Evolutionary conservation across 1,139 yeast genomes (phyloP), one percentile per base, ranked within the genome.

Genomic region (Debaryomyces udenii): DNA sequence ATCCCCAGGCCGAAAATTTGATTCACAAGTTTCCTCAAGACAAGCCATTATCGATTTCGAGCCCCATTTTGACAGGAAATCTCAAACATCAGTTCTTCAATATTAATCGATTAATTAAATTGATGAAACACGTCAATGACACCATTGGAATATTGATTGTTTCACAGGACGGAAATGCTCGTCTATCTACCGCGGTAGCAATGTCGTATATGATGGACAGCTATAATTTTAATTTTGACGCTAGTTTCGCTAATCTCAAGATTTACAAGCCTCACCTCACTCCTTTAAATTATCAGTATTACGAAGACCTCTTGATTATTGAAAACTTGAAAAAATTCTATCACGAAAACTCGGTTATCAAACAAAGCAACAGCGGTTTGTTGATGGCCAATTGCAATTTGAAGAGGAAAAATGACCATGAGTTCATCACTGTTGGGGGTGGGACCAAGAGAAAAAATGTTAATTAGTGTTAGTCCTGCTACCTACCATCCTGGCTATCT

Each of bases 161-260:
- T n/a, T 57, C 71, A n/a, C 69, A 64, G 29, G 56, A 57, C 31
- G 61, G 66, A 3, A 56, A 59, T 33, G 44, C 45, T 27, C 58
- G 51, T 37, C 54, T 67, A 31, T 60, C 71, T 30, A 66, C 72
- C 2, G 68, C 70, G 5, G 53, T 72, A 42, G 52, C 66, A 13
- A 60, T 68, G 27, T 64, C 73, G 29, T 69, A 68, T 43, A 56
- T 72, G 46, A 73, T 72, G 76, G 77, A 73, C 51, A 57, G 56
- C 38, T 72, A 72, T 50, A 62, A 62, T 46, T 68, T 61, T 46
- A 66, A 70, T 47, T 53, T 68, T 27, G 57, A 52, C 20, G 61
- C 69, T 9, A 55, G 70, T 37, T 56, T 63, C 44, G 48, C 54
- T 31, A 48, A 52, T 28, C 31, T 54, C 26, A 42, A 47, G 39